phyloP scores from a whole-genome alignment of 1,139 yeast species.

The Hemisphaericaspora xylanilytica region DNA sequence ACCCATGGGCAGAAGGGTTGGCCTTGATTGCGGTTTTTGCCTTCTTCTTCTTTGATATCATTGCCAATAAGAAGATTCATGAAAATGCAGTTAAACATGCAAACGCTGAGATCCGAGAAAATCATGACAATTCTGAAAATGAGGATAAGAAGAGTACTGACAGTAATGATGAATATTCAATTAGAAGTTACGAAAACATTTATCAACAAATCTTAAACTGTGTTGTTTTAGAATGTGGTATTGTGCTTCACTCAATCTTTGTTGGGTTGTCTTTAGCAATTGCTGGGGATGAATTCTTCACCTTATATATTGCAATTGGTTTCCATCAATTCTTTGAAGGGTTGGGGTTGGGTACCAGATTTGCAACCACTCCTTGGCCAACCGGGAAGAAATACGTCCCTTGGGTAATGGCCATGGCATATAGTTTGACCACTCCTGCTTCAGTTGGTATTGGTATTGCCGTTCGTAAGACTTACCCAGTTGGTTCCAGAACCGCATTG shows the following conservation, averaged over 20 bases:
- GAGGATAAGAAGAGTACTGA: neutral
- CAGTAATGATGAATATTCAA: neutral
- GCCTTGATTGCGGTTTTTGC: constrained; percentile 31
- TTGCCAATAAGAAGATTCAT: constrained; percentile 25
- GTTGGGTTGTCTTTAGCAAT: constrained; percentile 41
- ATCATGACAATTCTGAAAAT: neutral
- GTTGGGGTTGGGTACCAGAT: constrained; percentile 39
- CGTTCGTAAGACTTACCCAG: constrained; percentile 32
- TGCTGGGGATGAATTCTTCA: constrained; percentile 36
- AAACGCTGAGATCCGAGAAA: neutral
- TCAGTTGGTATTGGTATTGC: constrained; percentile 40
- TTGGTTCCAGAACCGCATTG: constrained; percentile 32
- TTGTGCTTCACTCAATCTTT: constrained; percentile 40
- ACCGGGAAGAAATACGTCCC: constrained; percentile 26
- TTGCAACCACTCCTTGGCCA: constrained; percentile 41
- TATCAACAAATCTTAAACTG: constrained; percentile 21
- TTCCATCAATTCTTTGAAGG: constrained; percentile 46
- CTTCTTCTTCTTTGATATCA: constrained; percentile 30
- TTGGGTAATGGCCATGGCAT: constrained; percentile 33
- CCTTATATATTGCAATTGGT: constrained; percentile 36
- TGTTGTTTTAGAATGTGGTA: constrained; percentile 38
- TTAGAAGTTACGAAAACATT: constrained; percentile 6
- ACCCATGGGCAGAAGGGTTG: constrained; percentile 36
- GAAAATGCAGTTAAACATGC: constrained; percentile 13
- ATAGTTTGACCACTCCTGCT: constrained; percentile 34